Conservation (phyloP, 1,284 basidiomycete genomes). For the Coniophora puteana region DNA sequence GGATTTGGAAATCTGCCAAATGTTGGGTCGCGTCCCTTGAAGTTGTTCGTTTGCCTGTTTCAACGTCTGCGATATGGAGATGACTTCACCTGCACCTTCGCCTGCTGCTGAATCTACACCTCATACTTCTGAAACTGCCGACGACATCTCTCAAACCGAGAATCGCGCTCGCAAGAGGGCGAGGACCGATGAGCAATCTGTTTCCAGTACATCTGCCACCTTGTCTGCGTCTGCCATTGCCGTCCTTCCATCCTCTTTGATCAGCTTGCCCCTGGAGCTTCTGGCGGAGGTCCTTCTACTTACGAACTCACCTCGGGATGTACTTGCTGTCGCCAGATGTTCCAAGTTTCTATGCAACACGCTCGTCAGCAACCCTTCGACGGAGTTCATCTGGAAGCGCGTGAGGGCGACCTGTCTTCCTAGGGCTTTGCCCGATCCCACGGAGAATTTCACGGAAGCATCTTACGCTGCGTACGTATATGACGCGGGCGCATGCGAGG, state of each 20-base stretch:
- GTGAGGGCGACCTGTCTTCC: constrained; percentile 30
- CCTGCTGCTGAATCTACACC: too few species aligned
- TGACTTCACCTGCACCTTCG: too few species aligned
- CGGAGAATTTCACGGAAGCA: constrained; percentile 35
- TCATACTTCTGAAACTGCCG: too few species aligned
- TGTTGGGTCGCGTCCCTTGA: too few species aligned
- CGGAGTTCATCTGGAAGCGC: constrained; percentile 39
- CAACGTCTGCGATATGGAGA: too few species aligned
- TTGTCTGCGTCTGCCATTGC: too few species aligned
- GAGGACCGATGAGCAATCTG: too few species aligned
- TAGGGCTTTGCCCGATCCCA: constrained; percentile 34
- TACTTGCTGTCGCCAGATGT: constrained; percentile 42
- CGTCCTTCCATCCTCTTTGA: constrained; percentile 10
- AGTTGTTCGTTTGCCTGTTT: too few species aligned
- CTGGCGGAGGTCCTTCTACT: constrained; percentile 40
- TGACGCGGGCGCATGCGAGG: constrained; percentile 52
- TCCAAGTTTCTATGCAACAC: constrained; percentile 36
- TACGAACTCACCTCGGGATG: constrained; percentile 34
- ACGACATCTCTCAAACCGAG: too few species aligned
- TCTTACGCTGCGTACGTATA: constrained; percentile 60
- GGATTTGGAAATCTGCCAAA: too few species aligned
- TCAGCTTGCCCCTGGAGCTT: constrained; percentile 40
- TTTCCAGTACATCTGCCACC: too few species aligned
- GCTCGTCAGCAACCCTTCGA: constrained; percentile 30
- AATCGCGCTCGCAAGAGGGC: too few species aligned